These are phyloP conservation scores for Sordariomycetes sp. DNA, from an alignment of 2,329 filamentous ascomycete genomes.

Conservation along the genomic window DNA sequence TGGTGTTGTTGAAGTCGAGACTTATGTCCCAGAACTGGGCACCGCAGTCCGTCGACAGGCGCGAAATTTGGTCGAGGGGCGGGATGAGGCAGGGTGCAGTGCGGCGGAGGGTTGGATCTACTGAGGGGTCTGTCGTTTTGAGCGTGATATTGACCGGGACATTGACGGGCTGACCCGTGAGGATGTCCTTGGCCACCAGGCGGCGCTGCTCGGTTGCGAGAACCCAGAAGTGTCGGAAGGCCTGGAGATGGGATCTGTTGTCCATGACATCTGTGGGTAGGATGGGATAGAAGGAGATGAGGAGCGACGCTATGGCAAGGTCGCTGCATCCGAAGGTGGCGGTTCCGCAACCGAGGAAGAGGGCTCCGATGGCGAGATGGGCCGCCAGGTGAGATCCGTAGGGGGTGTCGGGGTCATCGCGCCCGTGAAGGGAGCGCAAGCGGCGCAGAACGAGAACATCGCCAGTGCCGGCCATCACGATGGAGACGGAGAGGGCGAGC, in stretches of 20 bases:
- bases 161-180: constrained; percentile 70
- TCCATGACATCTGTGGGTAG: constrained; percentile 86
- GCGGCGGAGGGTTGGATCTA: constrained; percentile 27
- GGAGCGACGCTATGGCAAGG: constrained; percentile 73
- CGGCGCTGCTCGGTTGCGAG: constrained; percentile 85
- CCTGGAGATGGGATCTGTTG: constrained; percentile 89
- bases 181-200: constrained; percentile 77
- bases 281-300: constrained; percentile 89
- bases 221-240: constrained; percentile 96
- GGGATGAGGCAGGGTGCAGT: constrained; percentile 53
- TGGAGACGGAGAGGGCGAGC: constrained; percentile 70
- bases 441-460: constrained; percentile 79
- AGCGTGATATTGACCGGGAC: constrained; percentile 62
- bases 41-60: constrained; percentile 50
- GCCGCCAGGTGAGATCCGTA: constrained; percentile 92
- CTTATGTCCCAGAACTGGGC: constrained; percentile 73
- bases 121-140: constrained; percentile 28
- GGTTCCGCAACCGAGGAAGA: constrained; percentile 89
- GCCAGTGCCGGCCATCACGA: constrained; percentile 93
- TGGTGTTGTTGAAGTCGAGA: constrained; percentile 61
- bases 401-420: constrained; percentile 72
- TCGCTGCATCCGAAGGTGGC: constrained; percentile 86
- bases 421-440: constrained; percentile 78
- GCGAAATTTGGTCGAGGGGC: constrained; percentile 53
- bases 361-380: constrained; percentile 80